Evolutionary conservation across 164 flowering plant genomes (phyloP).

Genomic region (Vitis vinifera): ASM3070453v1 NC_081805.1:11121501-11122000

Average conservation of each 20-base stretch:
- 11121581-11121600: neutral
- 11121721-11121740: conserved; percentile 95
- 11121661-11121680: conserved; percentile 78
- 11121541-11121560: neutral
- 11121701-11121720: conserved; percentile 85
- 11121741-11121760: conserved; percentile 90
- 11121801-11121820: neutral
- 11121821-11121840: neutral
- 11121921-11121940: too few species aligned
- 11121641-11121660: conserved; percentile 86
- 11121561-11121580: neutral
- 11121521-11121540: conserved; percentile 6
- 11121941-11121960: too few species aligned
- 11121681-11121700: conserved; percentile 95
- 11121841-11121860: neutral
- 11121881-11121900: neutral
- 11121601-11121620: conserved; percentile 2
- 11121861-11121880: neutral
- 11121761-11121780: conserved; percentile 48
- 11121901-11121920: neutral
- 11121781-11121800: neutral
- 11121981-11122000: neutral
- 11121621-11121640: conserved; percentile 89
- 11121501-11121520: neutral
- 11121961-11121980: too few species aligned